Base-by-base conservation (phyloP, 2,329 filamentous ascomycete species). In the Fusarium pseudograminearum region DNA sequence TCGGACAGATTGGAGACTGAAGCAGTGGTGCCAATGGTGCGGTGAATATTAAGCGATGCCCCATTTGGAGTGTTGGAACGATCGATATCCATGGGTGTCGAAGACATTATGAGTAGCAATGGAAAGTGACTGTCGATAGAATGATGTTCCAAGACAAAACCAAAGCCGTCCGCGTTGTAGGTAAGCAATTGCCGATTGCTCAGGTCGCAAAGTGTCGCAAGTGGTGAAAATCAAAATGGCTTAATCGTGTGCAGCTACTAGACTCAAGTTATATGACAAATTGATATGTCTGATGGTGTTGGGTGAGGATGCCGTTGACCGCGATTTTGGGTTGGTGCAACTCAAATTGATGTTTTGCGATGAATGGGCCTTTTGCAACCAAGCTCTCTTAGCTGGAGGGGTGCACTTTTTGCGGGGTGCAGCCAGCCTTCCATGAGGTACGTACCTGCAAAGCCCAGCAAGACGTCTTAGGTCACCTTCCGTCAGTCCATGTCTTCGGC, bases 1-100 rank as follows among this genome's bases (percentile, higher is more conserved):
- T 97, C 93, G 74, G 88, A 86, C 57, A 97, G 86, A 76, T 92
- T 92, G 15, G 91, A 89, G 8, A 86, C 86, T 59, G 82, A 82
- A 41, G 81, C 72, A 57, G 77, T 80, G 46, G 74, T 73, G 44
- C 80, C 81, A 22, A 86, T 70, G 14, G 82, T 83, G 22, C 86
- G 82, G 11, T 83, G 82, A 52, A 87, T 86, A 65, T 85, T 85
- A 42, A 87, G 80, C 2, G 83, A 80, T 71, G 79, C 76, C 69
- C 81, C 81, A 51, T 81, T 82, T 24, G 79, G 76, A n/a, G 57
- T 59, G 47, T 79, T 76, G 15, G 81, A 78, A 28, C 79, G 78
- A 67, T 89, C 87, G 36, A 89, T 71, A 53, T 89, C 86, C 87
- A 89, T 89, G 12, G 85, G 84, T 28, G 82, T 86, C 26, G 84